A percentile compares a stretch with the other conserved stretches of the same genome.
These are phyloP conservation scores for Proliferodiscus dingleyae DNA, from an alignment of 2,329 filamentous ascomycete species.

Conservation along the genomic window DNA sequence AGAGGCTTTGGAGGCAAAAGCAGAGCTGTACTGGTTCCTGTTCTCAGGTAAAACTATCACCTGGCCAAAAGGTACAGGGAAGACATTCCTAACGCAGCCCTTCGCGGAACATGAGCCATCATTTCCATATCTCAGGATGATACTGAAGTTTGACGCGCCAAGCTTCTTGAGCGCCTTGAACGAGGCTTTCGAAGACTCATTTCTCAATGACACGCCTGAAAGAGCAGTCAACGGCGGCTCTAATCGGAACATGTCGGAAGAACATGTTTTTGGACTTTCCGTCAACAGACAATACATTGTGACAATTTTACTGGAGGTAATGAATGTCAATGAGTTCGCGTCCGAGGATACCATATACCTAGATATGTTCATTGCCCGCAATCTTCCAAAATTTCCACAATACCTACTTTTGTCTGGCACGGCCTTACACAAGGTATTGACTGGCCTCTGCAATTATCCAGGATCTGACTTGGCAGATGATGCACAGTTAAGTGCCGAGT, in stretches of 20 bases:
- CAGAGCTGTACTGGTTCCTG: constrained; percentile 86
- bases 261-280: constrained; percentile 62
- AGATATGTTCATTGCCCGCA: constrained; percentile 97
- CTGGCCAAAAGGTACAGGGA: constrained; percentile 65
- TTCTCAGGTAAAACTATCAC: constrained; percentile 76
- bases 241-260: constrained; percentile 50
- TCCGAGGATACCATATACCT: constrained; percentile 85
- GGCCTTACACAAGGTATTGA: constrained; percentile 73
- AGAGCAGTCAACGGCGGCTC: constrained; percentile 51
- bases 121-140: constrained; percentile 78
- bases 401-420: constrained; percentile 89
- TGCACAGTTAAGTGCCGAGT: constrained; percentile 94
- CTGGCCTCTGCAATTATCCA: constrained; percentile 80
- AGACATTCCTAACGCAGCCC: constrained; percentile 57
- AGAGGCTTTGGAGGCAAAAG: constrained; percentile 72
- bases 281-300: constrained; percentile 91
- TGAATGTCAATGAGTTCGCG: constrained; percentile 72
- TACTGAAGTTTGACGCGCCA: constrained; percentile 82
- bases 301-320: constrained; percentile 84
- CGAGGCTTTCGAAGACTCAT: constrained; percentile 93
- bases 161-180: constrained; percentile 95
- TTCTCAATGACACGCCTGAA: constrained; percentile 76
- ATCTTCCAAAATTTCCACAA: constrained; percentile 92
- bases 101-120: constrained; percentile 58
- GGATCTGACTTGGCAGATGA: constrained; percentile 79